Conservation (phyloP, 345 rosid species). For the Arabidopsis arenosa region DNA sequence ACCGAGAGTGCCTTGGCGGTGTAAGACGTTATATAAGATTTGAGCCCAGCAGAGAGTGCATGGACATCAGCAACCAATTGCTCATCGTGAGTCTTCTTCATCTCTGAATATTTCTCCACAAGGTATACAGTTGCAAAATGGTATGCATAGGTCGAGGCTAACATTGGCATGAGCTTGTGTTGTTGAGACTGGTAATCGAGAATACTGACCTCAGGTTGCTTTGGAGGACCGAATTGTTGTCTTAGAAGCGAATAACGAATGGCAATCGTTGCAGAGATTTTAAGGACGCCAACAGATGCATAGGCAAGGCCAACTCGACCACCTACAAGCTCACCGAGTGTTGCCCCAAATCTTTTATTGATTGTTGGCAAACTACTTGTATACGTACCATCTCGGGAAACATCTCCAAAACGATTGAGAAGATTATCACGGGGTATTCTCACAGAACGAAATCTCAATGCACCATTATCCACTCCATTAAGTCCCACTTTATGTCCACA, state of each 20-base stretch:
- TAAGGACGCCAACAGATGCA: slow-evolving; percentile 87
- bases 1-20: slow-evolving; percentile 84
- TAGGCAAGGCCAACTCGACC: slow-evolving; percentile 94
- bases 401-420: slow-evolving; percentile 97
- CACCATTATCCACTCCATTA: slow-evolving; percentile 98
- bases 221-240: slow-evolving; percentile 97
- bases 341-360: slow-evolving; percentile 94
- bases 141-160: slow-evolving; percentile 93
- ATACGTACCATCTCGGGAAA: slow-evolving; percentile 89
- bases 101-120: slow-evolving; percentile 79
- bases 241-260: slow-evolving; percentile 87
- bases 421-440: slow-evolving; percentile 97
- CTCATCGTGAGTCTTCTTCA: slow-evolving; percentile 81
- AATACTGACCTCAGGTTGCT: slow-evolving; percentile 94
- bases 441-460: slow-evolving; percentile 78
- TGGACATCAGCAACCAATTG: slow-evolving; percentile 90
- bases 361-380: slow-evolving; percentile 91
- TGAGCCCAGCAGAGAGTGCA: slow-evolving; percentile 95
- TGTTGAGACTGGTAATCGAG: slow-evolving; percentile 99
- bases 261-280: slow-evolving; percentile 81
- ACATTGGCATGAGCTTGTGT: slow-evolving; percentile 99
- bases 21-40: slow-evolving; percentile 90
- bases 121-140: slow-evolving; percentile 82
- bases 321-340: slow-evolving; percentile 97
- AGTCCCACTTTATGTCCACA: slow-evolving; percentile 97